Conservation (phyloP, 2,329 filamentous ascomycete genomes). For the Spiromastix sp. region DNA sequence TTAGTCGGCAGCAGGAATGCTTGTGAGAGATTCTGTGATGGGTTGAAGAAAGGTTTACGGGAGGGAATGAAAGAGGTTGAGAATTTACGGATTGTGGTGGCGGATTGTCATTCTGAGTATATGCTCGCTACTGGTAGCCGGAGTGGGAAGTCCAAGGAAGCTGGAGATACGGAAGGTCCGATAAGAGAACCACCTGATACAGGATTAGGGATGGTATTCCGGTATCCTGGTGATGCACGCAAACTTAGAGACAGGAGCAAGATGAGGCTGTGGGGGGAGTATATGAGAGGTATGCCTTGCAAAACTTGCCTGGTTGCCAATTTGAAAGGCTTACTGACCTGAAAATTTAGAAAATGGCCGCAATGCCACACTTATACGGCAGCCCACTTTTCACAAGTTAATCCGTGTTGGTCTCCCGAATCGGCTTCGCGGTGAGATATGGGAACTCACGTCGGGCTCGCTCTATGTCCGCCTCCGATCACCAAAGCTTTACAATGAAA, state of each 20-base stretch:
- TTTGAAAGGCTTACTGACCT: constrained; percentile 9
- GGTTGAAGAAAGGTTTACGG: constrained; percentile 78
- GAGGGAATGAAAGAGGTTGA: constrained; percentile 81
- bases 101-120: constrained; percentile 87
- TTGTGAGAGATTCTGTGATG: constrained; percentile 94
- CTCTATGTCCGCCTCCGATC: constrained; percentile 80
- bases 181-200: constrained; percentile 65
- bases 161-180: constrained; percentile 42
- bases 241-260: constrained; percentile 92
- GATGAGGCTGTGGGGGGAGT: constrained; percentile 96
- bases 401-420: constrained; percentile 94
- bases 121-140: constrained; percentile 42
- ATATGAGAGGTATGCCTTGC: constrained; percentile 50
- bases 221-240: constrained; percentile 87
- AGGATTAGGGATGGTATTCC: constrained; percentile 82
- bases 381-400: constrained; percentile 95
- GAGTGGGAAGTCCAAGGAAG: constrained; percentile 28
- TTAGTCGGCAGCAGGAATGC: constrained; percentile 78
- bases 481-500: constrained; percentile 74
- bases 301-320: not conserved
- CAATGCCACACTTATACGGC: constrained; percentile 82
- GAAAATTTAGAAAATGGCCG: constrained; percentile 65
- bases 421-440: constrained; percentile 82
- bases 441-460: constrained; percentile 89
- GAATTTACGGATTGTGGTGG: constrained; percentile 68